Evolutionary conservation across 1,284 basidiomycete species (phyloP), one percentile per base, ranked within the genome.

Genomic region (Ceratobasidium sp.): DNA sequence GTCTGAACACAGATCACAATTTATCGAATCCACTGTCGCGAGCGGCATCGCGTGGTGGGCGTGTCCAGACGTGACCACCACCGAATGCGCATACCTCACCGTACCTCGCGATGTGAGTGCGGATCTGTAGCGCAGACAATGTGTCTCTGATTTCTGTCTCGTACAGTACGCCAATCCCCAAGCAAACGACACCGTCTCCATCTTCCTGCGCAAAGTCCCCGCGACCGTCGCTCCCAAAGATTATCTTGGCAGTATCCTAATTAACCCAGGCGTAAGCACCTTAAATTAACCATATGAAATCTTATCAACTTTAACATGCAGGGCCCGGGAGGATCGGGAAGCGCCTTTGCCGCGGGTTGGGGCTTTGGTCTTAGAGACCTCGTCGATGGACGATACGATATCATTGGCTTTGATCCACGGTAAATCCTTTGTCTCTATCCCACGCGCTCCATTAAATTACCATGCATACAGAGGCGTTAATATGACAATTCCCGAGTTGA

Each of bases 311-410:
- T 57, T 17, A 5, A 17, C 64, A 20, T 50, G 23, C 20, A 80
- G 6, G 81, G 82, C 7, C 80, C 81, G 2, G 80, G 80, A 2
- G 80, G 78, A 0, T 79, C 78, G 15, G 80, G 81, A 0, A 79
- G 78, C 6, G 62, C 59, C 6, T 48, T 74, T 2, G 71, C 80
- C 15, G 59, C 77, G 13, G 48, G 48, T 0, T 50, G 73, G 10
- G 81, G 78, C 0, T 26, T 50, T 13, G 28, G 61, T 6, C 54
- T 82, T 15, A 59, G 78, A 5, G 28, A 15, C 13, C 70, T 80
- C 42, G 56, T 80, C 56, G 40, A 71, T n/a, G 69, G 69, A 6
- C 69, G 69, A 13, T 71, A 71, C 38, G 69, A 71, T 17, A 71
- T 71, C 46, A 71, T 71, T 40, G 69, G 69, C 3, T 71, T 71